Percentiles rank a stretch among this genome's conserved stretches.
Evolutionary conservation across 108 stramenopile genomes (phyloP).

Genomic region (Nitzschia putrida): DNA sequence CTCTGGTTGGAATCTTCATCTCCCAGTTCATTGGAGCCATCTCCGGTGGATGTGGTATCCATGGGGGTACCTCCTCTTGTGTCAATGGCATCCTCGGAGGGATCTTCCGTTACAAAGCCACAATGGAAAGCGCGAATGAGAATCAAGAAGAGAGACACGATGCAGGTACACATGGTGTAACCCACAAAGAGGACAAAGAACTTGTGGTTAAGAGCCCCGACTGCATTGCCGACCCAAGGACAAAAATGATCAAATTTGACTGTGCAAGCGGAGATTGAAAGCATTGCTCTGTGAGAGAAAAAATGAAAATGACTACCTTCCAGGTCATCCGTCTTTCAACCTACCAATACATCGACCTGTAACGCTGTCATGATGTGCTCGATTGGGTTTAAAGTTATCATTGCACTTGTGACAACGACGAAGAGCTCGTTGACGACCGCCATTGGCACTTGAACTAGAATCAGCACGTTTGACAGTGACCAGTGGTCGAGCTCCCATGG

Average conservation of each 20-base stretch:
- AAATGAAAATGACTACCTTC: too few species aligned
- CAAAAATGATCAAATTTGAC: conserved; percentile 65
- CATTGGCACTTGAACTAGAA: conserved; percentile 15
- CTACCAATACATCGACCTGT: conserved; percentile 76
- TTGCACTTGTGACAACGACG: conserved; percentile 78
- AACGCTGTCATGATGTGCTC: conserved; percentile 88
- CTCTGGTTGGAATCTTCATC: background rate
- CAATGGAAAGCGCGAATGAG: conserved; percentile 54
- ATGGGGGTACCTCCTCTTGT: background rate
- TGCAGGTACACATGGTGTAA: conserved; percentile 81
- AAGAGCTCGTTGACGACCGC: conserved; percentile 43
- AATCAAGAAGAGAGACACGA: conserved; percentile 74
- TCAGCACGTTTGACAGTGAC: conserved; percentile 39
- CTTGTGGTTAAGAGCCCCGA: conserved; percentile 92
- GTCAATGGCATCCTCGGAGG: background rate
- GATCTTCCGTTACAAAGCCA: conserved; percentile 31
- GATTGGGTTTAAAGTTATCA: conserved; percentile 77
- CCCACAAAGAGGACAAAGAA: conserved; percentile 94
- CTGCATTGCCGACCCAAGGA: conserved; percentile 97
- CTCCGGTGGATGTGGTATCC: background rate
- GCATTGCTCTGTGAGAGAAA: too few species aligned
- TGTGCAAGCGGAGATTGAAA: background rate
- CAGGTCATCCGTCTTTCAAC: background rate
- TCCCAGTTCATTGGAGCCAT: background rate
- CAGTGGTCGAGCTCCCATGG: conserved; percentile 78